Evolutionary conservation across 2,329 filamentous ascomycete genomes (phyloP), one percentile per base, ranked within the genome.

Genomic region (Phaeosphaeria sp.): DNA sequence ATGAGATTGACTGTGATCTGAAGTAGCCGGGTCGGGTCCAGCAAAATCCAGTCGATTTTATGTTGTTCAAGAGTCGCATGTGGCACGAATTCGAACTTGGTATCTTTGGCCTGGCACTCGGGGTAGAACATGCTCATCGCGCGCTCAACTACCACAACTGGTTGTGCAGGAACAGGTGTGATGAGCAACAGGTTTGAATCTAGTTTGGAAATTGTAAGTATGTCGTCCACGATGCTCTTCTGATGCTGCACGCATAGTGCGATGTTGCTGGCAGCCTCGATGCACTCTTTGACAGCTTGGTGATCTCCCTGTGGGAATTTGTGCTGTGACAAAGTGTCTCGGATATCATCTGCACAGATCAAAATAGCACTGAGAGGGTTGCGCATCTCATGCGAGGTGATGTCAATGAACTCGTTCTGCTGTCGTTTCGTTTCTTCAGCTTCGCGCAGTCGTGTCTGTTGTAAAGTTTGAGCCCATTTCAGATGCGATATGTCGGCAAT

Each of bases 1-100:
- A 81, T 72, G 1, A 82, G 68, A 27, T 77, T 77, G 25, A 77
- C 67, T 0, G 79, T 70, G 3, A 82, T 77, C 45, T 82, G 80
- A 2, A 81, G 66, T 2, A 81, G 55, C 30, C 80, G 71, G 49
- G 69, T 75, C 0, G 79, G 77, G 59, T 82, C 80, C 0, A 82
- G 66, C 17, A 78, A 64, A 0, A 80, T 74, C 72, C 75, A 79
- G 33, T 80, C 75, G 21, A 80, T 63, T 1, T 61, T 64, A 6
- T 78, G 62, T 1, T 72, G 58, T 2, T 71, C 56, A 45, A 79
- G 72, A 0, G 77, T 76, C 1, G 65, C 57, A 24, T 80, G 75
- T 4, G 76, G 65, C 15, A 64, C 51, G 17, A 73, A 76, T n/a
- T 49, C 57, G 42, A 64, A 72, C 15, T 71, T 56, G 6, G 75